phyloP scores from a whole-genome alignment of 2,329 filamentous ascomycete species.

The Penicillium sp. region DNA sequence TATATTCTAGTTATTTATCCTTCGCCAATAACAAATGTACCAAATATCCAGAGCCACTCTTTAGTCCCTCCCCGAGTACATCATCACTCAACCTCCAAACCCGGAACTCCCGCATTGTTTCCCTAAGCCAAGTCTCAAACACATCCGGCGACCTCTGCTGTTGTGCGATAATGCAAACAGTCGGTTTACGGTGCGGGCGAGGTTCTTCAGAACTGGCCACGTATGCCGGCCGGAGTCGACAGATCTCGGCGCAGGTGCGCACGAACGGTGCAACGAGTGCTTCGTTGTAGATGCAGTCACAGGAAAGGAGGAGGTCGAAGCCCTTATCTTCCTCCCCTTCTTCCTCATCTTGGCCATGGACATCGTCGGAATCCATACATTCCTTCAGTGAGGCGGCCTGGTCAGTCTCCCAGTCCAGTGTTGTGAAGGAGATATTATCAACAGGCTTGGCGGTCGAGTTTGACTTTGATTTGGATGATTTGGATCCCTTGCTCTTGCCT shows the following conservation, averaged over 20 bases:
- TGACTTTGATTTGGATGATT: conserved; percentile 4
- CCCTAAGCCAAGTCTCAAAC: conserved; percentile 75
- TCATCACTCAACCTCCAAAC: conserved; percentile 74
- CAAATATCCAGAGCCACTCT: conserved; percentile 70
- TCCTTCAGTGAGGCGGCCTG: conserved; percentile 33
- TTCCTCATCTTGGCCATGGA: conserved; percentile 8
- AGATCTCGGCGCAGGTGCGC: conserved; percentile 75
- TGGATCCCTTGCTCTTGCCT: conserved; percentile 6
- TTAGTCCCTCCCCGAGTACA: conserved; percentile 59
- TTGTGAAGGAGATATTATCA: conserved; percentile 54
- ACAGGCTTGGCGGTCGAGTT: not conserved
- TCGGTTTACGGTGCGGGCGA: conserved; percentile 41
- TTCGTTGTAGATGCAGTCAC: conserved; percentile 96
- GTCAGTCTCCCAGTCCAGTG: conserved; percentile 80
- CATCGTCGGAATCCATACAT: conserved; percentile 31
- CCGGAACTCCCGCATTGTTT: conserved; percentile 65
- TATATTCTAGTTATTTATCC: conserved; percentile 1
- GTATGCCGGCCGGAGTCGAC: conserved; percentile 54
- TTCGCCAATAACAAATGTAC: conserved; percentile 74
- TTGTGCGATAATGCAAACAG: conserved; percentile 80
- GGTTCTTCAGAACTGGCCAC: conserved; percentile 13
- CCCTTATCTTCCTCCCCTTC: conserved; percentile 38
- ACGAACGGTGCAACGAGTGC: conserved; percentile 78
- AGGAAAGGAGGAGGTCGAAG: conserved; percentile 76
- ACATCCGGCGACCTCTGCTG: conserved; percentile 83